Percentiles rank a stretch among this genome's conserved stretches.
These are phyloP conservation scores for Fusarium devonianum DNA, from an alignment of 2,329 filamentous ascomycete species.

Conservation along the genomic window DNA sequence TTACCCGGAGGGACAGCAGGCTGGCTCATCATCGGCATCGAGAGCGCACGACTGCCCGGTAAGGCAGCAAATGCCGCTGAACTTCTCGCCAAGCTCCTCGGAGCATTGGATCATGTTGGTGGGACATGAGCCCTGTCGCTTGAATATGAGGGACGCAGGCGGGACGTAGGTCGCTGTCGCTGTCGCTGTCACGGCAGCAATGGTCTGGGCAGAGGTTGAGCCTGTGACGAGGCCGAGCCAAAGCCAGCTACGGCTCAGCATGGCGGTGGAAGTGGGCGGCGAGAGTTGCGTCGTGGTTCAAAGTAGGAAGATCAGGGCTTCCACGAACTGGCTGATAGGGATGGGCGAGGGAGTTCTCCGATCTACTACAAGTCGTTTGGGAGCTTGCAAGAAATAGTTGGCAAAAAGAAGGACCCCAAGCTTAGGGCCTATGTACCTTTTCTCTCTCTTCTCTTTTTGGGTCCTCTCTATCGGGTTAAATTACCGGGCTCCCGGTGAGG, in stretches of 20 bases:
- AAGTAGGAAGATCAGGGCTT: constrained; percentile 7
- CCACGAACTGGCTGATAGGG: not conserved
- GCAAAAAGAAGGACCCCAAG: constrained; percentile 7
- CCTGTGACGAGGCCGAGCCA: constrained; percentile 33
- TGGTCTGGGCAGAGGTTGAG: constrained; percentile 28
- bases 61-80: constrained; percentile 59
- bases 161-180: constrained; percentile 33
- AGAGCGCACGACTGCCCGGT: constrained; percentile 59
- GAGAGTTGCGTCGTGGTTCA: constrained; percentile 10
- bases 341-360: constrained; percentile 11
- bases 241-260: constrained; percentile 33
- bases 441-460: constrained; percentile 10
- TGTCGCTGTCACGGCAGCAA: constrained; percentile 22
- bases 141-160: constrained; percentile 35
- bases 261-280: constrained; percentile 21
- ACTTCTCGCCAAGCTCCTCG: constrained; percentile 53
- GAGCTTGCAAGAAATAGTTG: constrained; percentile 20
- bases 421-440: constrained; percentile 1
- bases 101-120: constrained; percentile 60
- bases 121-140: constrained; percentile 51
- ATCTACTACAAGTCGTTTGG: constrained; percentile 24
- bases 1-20: constrained; percentile 63
- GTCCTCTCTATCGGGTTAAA: constrained; percentile 21
- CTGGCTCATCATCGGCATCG: constrained; percentile 57
- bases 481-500: constrained; percentile 26